phyloP scores from a whole-genome alignment of 164 flowering plant genomes.

The Dillenia turbinata region DNA sequence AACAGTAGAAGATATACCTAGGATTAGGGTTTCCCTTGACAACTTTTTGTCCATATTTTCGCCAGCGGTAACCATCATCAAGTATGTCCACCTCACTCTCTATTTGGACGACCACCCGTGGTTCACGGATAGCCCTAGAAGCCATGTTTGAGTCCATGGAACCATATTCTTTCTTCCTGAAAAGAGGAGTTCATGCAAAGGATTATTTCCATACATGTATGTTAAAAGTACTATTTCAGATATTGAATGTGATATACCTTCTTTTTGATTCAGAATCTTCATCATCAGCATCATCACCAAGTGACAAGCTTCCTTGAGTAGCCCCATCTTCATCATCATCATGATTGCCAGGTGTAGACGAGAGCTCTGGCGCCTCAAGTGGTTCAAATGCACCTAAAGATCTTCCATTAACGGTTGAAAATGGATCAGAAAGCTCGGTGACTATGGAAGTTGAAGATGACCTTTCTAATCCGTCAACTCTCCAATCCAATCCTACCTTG shows the following conservation, averaged over 20 bases:
- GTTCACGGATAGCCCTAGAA: conserved; percentile 67
- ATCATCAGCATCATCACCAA: conserved; percentile 51
- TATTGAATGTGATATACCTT: conserved; percentile 30
- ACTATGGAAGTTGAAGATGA: conserved; percentile 58
- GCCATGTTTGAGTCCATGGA: conserved; percentile 39
- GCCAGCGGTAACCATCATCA: conserved; percentile 94
- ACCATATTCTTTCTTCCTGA: conserved; percentile 55
- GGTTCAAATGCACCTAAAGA: conserved; percentile 36
- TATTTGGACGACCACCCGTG: conserved; percentile 74
- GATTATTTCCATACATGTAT: background rate
- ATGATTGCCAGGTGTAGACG: conserved; percentile 54
- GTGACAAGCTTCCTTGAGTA: conserved; percentile 47
- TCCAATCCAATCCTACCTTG: conserved; percentile 35
- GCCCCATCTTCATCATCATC: conserved; percentile 61
- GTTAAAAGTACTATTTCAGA: too few relatives aligned
- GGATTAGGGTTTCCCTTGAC: conserved; percentile 93
- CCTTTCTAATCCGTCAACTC: conserved; percentile 48
- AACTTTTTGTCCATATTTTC: conserved; percentile 87
- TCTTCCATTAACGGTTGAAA: conserved; percentile 39
- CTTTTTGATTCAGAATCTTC: conserved; percentile 68
- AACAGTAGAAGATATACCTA: conserved; percentile 34
- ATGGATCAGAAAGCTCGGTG: conserved; percentile 56
- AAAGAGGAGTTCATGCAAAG: conserved; percentile 5
- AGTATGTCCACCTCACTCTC: conserved; percentile 80
- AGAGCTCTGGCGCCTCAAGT: conserved; percentile 53